These are phyloP conservation scores for Solanum hybrid DNA, from an alignment of 305 asterid species.

Conservation along the genomic window DNA sequence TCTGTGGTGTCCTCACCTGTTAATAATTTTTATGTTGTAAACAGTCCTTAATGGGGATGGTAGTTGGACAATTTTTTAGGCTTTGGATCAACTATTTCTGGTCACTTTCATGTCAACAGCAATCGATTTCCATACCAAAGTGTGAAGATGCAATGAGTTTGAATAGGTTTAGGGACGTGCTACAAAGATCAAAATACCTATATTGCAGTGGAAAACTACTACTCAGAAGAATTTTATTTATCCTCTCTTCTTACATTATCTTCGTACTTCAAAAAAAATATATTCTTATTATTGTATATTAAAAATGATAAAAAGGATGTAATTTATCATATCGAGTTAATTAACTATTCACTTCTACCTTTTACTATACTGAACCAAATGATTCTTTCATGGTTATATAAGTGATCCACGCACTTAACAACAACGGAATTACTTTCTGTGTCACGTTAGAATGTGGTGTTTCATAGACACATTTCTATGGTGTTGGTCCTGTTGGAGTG, in stretches of 20 bases:
- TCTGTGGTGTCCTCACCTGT: not conserved
- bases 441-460: not conserved
- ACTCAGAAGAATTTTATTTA: not conserved
- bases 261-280: not conserved
- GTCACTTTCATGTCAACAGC: not conserved
- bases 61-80: not conserved
- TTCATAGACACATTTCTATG: not conserved
- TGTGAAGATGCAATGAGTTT: not conserved
- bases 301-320: not conserved
- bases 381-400: not conserved
- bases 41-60: not conserved
- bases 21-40: not conserved
- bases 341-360: not conserved
- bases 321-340: not conserved
- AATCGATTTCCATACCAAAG: not conserved
- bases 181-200: not conserved
- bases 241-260: not conserved
- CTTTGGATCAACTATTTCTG: not conserved
- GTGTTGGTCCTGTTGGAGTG: not conserved
- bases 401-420: not conserved
- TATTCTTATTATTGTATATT: not conserved
- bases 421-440: not conserved
- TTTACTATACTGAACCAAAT: not conserved
- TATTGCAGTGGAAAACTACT: not conserved
- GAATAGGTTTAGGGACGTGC: not conserved